Base-by-base conservation (phyloP, 768 basidiomycete genomes). In the Kondoa subrosea region DNA sequence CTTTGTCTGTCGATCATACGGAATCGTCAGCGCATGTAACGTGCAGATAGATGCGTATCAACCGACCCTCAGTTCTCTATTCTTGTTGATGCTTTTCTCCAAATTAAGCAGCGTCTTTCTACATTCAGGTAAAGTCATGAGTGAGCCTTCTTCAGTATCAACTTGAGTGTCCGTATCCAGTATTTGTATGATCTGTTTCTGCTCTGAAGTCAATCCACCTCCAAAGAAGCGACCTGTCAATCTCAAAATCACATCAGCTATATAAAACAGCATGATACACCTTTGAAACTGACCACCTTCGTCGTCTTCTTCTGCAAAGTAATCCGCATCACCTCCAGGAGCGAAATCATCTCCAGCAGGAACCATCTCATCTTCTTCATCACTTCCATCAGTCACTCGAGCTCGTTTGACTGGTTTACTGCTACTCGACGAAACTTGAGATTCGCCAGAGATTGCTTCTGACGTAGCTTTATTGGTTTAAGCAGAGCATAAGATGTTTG, bases 21-120 rank as follows among this genome's bases (percentile, higher is more conserved):
- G n/a, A 50, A 50, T 50, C 40, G 21, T 50, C 40, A 50, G n/a
- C n/a, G n/a, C n/a, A n/a, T n/a, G n/a, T n/a, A n/a, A n/a, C n/a
- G n/a, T n/a, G n/a, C n/a, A n/a, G n/a, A n/a, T n/a, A n/a, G n/a
- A n/a, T n/a, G n/a, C 17, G 0, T 89, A 87, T 76, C 88, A 89
- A 77, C 95, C 95, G n/a, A 91, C 92, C 32, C 95, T 82, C 75
- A 93, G 87, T 76, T 92, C 91, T 74, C 92, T 88, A 77, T 99
- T 99, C 79, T 92, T 96, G 76, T 89, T 86, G 26, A 87, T 86
- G 0, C 89, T 85, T 56, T 90, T 83, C 77, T 97, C 92, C 73
- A 99, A 87, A 50, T 83, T 81, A 56, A 88, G 79, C 30, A 97
- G 80, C 66, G 86, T 80, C 74, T 86, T 82, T 67, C 89, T 83